These are phyloP conservation scores for Wickerhamiella pararugosa DNA, from an alignment of 1,139 yeast species.

Conservation along the genomic window DNA sequence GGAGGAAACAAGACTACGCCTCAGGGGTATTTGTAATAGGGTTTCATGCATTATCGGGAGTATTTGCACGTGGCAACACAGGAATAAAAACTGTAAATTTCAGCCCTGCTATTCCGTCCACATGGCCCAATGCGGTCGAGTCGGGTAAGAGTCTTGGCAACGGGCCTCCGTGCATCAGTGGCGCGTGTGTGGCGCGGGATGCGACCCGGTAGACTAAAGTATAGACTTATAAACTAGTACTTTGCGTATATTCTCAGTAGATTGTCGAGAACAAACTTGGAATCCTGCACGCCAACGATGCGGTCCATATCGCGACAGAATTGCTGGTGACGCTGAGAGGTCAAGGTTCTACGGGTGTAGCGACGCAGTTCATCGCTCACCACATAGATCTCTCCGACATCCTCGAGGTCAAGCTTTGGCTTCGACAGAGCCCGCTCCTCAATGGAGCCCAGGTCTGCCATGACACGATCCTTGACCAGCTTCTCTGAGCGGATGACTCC, in stretches of 20 bases:
- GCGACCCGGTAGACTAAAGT: too few relatives aligned
- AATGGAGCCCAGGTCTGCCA: slow-evolving; percentile 6
- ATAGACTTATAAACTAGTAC: background rate
- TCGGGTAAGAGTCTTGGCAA: too few relatives aligned
- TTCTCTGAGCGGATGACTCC: background rate
- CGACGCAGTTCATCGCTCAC: slow-evolving; percentile 3
- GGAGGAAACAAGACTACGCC: too few relatives aligned
- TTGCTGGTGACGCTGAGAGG: background rate
- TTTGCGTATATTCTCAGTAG: slow-evolving; percentile 8
- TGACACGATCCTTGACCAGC: slow-evolving; percentile 5
- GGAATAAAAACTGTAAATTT: too few relatives aligned
- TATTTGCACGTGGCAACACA: too few relatives aligned
- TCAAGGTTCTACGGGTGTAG: background rate
- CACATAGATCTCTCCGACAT: slow-evolving; percentile 7
- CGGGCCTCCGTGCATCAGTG: too few relatives aligned
- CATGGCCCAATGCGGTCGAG: too few relatives aligned
- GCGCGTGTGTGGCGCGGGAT: too few relatives aligned
- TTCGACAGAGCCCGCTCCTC: slow-evolving; percentile 5
- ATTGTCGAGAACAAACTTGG: slow-evolving; percentile 1
- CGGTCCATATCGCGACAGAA: slow-evolving; percentile 7
- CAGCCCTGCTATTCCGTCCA: too few relatives aligned
- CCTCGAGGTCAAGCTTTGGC: background rate
- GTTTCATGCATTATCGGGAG: too few relatives aligned
- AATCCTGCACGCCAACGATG: slow-evolving; percentile 5
- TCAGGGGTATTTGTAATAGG: too few relatives aligned